Conservation (phyloP, 108 stramenopile species). For the Fragilariopsis cylindrus region DNA sequence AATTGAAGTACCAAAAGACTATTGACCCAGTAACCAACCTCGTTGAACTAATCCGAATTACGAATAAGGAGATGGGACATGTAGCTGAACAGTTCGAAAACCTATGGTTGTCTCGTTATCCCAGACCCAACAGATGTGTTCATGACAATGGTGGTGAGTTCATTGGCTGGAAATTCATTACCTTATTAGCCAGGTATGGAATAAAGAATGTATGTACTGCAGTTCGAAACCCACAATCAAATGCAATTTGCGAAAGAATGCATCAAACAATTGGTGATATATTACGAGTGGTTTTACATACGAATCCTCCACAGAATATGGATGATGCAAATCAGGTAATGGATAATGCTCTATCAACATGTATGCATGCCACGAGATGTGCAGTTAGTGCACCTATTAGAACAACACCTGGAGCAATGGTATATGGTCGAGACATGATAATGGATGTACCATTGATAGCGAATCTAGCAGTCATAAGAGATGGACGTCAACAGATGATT, state of each 20-base stretch:
- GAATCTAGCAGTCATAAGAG: background rate
- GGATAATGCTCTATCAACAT: background rate
- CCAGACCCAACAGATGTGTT: constrained; percentile 14
- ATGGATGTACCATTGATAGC: constrained; percentile 34
- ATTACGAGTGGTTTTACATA: no score
- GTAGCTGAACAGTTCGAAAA: constrained; percentile 22
- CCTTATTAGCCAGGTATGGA: no score
- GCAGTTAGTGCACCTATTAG: constrained; percentile 15
- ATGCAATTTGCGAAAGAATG: no score
- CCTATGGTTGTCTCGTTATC: constrained; percentile 32
- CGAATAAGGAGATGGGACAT: constrained; percentile 23
- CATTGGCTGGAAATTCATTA: constrained; percentile 18
- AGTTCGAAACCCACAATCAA: no score
- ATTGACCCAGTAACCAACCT: constrained; percentile 40
- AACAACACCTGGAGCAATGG: constrained; percentile 39
- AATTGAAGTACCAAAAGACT: no score
- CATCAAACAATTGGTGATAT: no score
- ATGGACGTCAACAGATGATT: background rate
- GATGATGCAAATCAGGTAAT: no score
- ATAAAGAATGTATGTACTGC: no score
- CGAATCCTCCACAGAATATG: no score
- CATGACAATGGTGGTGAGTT: constrained; percentile 44
- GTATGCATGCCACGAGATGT: constrained; percentile 24
- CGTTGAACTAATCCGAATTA: constrained; percentile 27
- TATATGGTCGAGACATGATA: constrained; percentile 44